A percentile compares a stretch with the other conserved stretches of the same genome.
These are phyloP conservation scores for Acanthamoeba lenticulata DNA, from an alignment of 208 protist genomes.

Conservation along the genomic window DNA sequence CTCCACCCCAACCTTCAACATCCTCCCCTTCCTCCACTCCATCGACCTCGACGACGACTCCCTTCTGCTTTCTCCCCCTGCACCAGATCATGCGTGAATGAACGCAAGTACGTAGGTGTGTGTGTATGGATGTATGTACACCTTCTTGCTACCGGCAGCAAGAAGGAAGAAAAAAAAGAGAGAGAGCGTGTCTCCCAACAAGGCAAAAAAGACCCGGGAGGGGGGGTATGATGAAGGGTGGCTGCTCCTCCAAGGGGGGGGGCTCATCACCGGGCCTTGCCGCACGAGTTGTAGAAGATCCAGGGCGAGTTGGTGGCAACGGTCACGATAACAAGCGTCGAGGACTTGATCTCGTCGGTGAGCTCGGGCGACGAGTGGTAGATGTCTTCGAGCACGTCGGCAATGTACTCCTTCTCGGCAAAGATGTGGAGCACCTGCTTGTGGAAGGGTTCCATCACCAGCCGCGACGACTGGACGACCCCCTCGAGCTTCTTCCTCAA, in stretches of 20 bases:
- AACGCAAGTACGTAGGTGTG: no score
- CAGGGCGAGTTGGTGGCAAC: conserved; percentile 34
- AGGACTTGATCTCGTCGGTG: conserved; percentile 23
- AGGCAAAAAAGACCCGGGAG: no score
- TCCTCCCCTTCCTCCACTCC: conserved; percentile 4
- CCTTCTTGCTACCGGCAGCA: no score
- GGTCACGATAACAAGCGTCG: conserved; percentile 34
- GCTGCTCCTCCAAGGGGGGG: no score
- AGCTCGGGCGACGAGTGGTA: conserved; percentile 12
- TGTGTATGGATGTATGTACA: no score
- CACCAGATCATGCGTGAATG: no score
- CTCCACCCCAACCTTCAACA: conserved; percentile 43
- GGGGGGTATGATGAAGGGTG: background rate
- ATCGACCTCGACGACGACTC: background rate
- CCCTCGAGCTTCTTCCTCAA: conserved; percentile 51
- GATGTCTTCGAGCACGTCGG: conserved; percentile 38
- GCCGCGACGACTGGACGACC: background rate
- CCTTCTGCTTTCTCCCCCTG: no score
- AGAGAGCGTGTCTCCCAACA: no score
- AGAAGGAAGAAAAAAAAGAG: background rate
- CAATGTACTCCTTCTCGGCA: conserved; percentile 54
- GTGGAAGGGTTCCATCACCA: conserved; percentile 62
- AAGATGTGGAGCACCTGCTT: conserved; percentile 66
- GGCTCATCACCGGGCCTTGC: conserved; percentile 16
- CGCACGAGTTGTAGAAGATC: conserved; percentile 39